These are phyloP conservation scores for Cercospora sojina DNA, from an alignment of 2,329 filamentous ascomycete genomes.

Conservation along the genomic window DNA sequence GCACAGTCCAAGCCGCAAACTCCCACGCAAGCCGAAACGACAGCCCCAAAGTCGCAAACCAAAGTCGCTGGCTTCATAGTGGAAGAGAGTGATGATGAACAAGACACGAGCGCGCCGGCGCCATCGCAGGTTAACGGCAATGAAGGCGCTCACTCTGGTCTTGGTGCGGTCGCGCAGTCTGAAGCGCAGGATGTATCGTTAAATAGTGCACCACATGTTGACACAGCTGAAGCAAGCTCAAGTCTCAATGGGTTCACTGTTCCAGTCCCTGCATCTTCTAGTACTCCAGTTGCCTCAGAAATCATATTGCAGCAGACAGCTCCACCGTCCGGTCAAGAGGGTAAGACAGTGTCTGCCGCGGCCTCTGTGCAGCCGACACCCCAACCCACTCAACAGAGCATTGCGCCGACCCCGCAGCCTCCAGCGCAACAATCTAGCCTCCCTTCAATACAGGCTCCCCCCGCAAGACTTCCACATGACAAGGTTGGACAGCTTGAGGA, in stretches of 20 bases:
- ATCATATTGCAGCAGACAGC: slow-evolving; percentile 35
- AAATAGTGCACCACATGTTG: slow-evolving; percentile 49
- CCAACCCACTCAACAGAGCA: slow-evolving; percentile 17
- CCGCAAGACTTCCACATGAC: slow-evolving; percentile 64
- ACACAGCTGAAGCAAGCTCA: slow-evolving; percentile 35
- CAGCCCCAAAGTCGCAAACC: slow-evolving; percentile 29
- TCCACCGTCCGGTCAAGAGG: slow-evolving; percentile 28
- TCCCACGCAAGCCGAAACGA: slow-evolving; percentile 42
- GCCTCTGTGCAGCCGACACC: slow-evolving; percentile 22
- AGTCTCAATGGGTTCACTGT: slow-evolving; percentile 39
- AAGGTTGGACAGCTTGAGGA: slow-evolving; percentile 80
- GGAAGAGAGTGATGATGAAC: slow-evolving; percentile 62
- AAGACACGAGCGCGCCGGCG: slow-evolving; percentile 34
- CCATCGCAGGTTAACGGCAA: slow-evolving; percentile 32
- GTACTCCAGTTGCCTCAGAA: slow-evolving; percentile 31
- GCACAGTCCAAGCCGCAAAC: slow-evolving; percentile 18
- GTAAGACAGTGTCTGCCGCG: slow-evolving; percentile 35
- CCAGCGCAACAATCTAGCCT: slow-evolving; percentile 14
- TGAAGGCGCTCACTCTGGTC: slow-evolving; percentile 30
- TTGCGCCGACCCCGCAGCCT: slow-evolving; percentile 22
- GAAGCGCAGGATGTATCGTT: slow-evolving; percentile 57
- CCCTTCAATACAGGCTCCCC: slow-evolving; percentile 12
- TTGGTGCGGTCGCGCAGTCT: slow-evolving; percentile 29
- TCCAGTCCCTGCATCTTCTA: slow-evolving; percentile 32
- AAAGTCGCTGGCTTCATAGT: slow-evolving; percentile 57